Percentiles rank a stretch among this genome's conserved stretches.
Conservation (phyloP, 768 basidiomycete species). For the Trametes sanguinea region DNA sequence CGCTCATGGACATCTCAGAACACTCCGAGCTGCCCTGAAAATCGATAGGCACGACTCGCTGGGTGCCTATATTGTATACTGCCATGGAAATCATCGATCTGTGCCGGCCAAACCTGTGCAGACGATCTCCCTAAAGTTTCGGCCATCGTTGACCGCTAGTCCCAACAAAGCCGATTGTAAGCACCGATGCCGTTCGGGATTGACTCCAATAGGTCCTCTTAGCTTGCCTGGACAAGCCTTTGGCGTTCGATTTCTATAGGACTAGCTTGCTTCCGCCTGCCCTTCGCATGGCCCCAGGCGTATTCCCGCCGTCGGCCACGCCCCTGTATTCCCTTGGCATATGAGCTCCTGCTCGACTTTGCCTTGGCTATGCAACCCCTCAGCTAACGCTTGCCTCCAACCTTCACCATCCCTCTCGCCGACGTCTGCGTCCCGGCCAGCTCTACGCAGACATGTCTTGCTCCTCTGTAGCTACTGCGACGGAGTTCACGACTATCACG, state of each 20-base stretch:
- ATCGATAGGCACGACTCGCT: not conserved
- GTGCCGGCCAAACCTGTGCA: not conserved
- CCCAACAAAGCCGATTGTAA: too few species aligned
- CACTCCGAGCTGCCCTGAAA: too few species aligned
- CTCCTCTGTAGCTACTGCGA: constrained; percentile 20
- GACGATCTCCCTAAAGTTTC: not conserved
- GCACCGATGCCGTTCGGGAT: not conserved
- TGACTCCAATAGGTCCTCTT: not conserved
- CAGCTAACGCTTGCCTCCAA: not conserved
- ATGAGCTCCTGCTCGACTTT: constrained; percentile 1
- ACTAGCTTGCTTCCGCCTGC: constrained; percentile 10
- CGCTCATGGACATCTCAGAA: too few species aligned
- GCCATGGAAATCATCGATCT: not conserved
- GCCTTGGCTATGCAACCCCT: not conserved
- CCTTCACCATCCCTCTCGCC: not conserved
- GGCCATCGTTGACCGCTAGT: not conserved
- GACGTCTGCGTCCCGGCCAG: not conserved
- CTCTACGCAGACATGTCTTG: constrained; percentile 12
- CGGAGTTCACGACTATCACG: constrained; percentile 25
- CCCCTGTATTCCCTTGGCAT: constrained; percentile 8
- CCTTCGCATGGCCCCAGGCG: constrained; percentile 10
- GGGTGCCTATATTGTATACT: not conserved
- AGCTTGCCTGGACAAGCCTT: not conserved
- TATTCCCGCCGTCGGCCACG: constrained; percentile 17
- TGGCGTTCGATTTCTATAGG: not conserved